Evolutionary conservation across 2,329 filamentous ascomycete species (phyloP), one percentile per base, ranked within the genome.

Genomic region (Hyphodiscus sp.): DNA sequence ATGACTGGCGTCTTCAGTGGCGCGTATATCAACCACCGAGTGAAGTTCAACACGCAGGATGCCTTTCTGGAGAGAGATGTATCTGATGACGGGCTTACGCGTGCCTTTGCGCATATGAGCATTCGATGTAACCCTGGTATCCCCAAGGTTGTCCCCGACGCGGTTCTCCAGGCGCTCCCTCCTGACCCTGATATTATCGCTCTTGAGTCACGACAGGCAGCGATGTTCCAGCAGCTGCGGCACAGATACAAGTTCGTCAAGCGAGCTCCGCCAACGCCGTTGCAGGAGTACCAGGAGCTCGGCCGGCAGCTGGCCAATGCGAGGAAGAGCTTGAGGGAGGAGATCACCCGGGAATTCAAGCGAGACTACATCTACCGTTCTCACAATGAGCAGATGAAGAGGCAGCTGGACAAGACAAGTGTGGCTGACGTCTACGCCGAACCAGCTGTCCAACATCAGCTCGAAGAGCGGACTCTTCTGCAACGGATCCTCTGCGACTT

Each of bases 191-290:
- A 59, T 2, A 61, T 61, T 51, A 47, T 41, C 19, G n/a, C 41
- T 45, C 57, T 63, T 42, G 41, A 61, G 52, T 44, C 41, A 47
- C 41, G 45, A n/a, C n/a, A n/a, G n/a, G n/a, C n/a, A n/a, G n/a
- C n/a, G n/a, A n/a, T n/a, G n/a, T n/a, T n/a, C n/a, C n/a, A n/a
- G n/a, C n/a, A n/a, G n/a, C n/a, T n/a, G 47, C 54, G 38, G 49
- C 38, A 57, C 15, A n/a, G n/a, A n/a, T 58, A 63, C 20, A 61
- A 55, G 48, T 60, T 60, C 20, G 57, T 63, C 33, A 59, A 61
- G 20, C 49, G 41, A 18, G 51, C 52, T 1, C 57, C 53, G 0
- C 49, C 52, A 49, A 38, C 54, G 46, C 41, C 45, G 10, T 11
- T 18, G 47, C 41, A 57, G 20, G 41, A 47, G 41, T 41, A 61